These are phyloP conservation scores for Xylariaceae sp. DNA, from an alignment of 2,329 filamentous ascomycete genomes.

Conservation along the genomic window DNA sequence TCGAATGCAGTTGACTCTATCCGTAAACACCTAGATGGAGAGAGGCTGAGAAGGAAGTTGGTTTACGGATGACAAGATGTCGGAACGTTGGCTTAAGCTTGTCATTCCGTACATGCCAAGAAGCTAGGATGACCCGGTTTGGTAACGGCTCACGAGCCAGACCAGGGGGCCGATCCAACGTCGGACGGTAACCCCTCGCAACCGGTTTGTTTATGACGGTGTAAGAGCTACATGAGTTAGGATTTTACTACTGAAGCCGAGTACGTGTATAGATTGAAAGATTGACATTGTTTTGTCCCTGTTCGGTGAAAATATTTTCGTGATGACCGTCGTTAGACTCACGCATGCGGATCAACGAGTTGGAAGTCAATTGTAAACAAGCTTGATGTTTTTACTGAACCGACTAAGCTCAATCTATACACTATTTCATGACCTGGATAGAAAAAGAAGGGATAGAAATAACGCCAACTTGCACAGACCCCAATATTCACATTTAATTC, in stretches of 20 bases:
- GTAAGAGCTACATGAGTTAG: too few species aligned
- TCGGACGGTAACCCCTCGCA: too few species aligned
- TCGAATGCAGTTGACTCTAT: too few species aligned
- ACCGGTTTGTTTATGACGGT: too few species aligned
- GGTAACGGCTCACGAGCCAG: not conserved
- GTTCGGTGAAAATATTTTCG: too few species aligned
- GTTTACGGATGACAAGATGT: not conserved
- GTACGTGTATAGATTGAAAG: too few species aligned
- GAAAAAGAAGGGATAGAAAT: not conserved
- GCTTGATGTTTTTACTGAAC: too few species aligned
- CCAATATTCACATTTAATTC: conserved; percentile 23
- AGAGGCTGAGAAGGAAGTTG: not conserved
- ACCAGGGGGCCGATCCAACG: not conserved
- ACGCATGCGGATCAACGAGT: too few species aligned
- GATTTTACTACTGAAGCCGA: too few species aligned
- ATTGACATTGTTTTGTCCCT: too few species aligned
- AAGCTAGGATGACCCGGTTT: not conserved
- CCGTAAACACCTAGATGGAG: not conserved
- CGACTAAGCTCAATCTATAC: not conserved
- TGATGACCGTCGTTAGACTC: too few species aligned
- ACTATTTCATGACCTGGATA: not conserved
- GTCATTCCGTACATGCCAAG: not conserved
- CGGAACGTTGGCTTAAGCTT: not conserved
- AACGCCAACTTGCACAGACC: not conserved
- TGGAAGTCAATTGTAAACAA: too few species aligned